Evolutionary conservation across 148 eudicot species (phyloP).

Genomic region (Cornus suecica): DNA sequence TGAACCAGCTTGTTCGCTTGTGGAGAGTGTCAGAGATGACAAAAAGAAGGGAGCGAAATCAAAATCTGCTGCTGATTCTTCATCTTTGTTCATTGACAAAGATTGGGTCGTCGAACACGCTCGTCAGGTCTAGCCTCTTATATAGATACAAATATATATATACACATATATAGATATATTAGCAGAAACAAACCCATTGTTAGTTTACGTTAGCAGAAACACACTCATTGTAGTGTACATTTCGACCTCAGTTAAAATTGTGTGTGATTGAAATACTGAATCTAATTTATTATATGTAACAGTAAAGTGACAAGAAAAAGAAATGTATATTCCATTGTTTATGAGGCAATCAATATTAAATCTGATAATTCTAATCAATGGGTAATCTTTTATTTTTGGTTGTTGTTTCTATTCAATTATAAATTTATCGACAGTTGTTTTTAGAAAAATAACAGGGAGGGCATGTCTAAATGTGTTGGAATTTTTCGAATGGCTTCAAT

Average conservation of each 20-base stretch:
- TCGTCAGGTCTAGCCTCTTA: conserved; percentile 57
- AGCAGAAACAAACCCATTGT: not conserved
- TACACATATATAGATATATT: too few relatives aligned
- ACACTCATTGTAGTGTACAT: not conserved
- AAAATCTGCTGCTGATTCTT: conserved; percentile 45
- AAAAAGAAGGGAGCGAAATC: conserved; percentile 60
- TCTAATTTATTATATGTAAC: not conserved
- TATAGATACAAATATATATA: not conserved
- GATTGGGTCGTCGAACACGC: conserved; percentile 97
- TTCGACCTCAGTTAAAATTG: not conserved
- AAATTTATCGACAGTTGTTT: not conserved
- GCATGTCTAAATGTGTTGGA: not conserved
- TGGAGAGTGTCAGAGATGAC: conserved; percentile 26
- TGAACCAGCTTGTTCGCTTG: conserved; percentile 66
- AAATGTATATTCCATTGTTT: not conserved
- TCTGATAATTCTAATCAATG: not conserved
- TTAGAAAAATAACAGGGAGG: not conserved
- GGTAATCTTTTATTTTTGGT: too few relatives aligned
- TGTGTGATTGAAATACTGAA: not conserved
- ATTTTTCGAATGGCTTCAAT: not conserved
- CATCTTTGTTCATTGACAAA: conserved; percentile 52
- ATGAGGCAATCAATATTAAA: not conserved
- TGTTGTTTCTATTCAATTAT: not conserved
- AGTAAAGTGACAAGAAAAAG: not conserved
- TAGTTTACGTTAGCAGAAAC: too few relatives aligned